Base-by-base conservation (phyloP, 1,139 yeast genomes). In the Pichia inconspicua region DNA sequence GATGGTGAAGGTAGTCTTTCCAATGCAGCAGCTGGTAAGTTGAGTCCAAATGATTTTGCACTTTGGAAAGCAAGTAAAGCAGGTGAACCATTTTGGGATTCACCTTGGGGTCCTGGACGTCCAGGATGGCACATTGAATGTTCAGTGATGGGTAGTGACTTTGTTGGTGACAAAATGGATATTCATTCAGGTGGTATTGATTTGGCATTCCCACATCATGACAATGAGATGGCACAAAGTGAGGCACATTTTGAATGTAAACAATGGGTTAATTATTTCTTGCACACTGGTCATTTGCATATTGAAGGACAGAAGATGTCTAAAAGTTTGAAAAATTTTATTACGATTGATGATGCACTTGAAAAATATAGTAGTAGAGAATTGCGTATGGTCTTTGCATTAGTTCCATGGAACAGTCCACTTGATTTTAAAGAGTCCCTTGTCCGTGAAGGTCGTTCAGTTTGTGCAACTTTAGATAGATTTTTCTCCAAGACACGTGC, bases 41-140 rank as follows among this genome's bases (percentile, higher is more conserved):
- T 74, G 58, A 83, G 80, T 51, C 67, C 84, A 5, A 85, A 88
- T 31, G 99, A 92, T 67, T 92, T 92, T 68, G 98, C 98, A 0
- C 73, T 92, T 40, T 92, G 99, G 99, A 92, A 92, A 66, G 82
- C 92, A 1, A 85, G 96, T 15, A 92, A 92, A 64, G 92, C 95
- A 1, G 99, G 99, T 58, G 99, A 92, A 70, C 99, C 99, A 19
- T 77, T 81, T 42, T 92, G 98, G 97, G 76, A 75, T 3, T 87
- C 96, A 2, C 90, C 94, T 39, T 92, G 97, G 97, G 98, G 98
- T 35, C 73, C 75, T 51, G 99, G 98, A 44, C 84, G 99, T 66
- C 99, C 99, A 4, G 99, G 99, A 2, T 92, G 99, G 99, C 99
- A 92, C 65, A 92, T 92, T 66, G 99, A 92, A 69, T 92, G 99